Percentiles rank a stretch among this genome's conserved stretches.
These are phyloP conservation scores for Trametes villosa DNA, from an alignment of 768 basidiomycete species.

Conservation along the genomic window DNA sequence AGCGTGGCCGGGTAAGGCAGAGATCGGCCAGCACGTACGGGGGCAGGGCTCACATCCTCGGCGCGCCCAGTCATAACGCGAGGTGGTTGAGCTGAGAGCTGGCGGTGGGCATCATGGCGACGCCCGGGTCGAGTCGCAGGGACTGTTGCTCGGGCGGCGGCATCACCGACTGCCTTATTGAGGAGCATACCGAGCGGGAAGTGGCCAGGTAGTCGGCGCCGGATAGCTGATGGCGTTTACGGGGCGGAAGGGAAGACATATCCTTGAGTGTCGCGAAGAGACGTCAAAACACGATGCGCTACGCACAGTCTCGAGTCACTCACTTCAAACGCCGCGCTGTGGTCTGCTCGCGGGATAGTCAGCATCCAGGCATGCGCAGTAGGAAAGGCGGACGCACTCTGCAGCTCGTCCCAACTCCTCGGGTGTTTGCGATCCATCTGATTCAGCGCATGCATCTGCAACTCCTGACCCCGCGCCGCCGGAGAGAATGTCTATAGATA, in stretches of 20 bases:
- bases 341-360: constrained; percentile 14
- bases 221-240: constrained; percentile 33
- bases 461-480: constrained; percentile 23
- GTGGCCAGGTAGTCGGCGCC: constrained; percentile 23
- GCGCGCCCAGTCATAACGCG: constrained; percentile 18
- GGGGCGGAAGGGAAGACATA: constrained; percentile 29
- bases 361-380: constrained; percentile 4
- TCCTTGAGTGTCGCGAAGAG: constrained; percentile 27
- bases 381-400: constrained; percentile 22
- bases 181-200: constrained; percentile 26
- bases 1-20: background rate
- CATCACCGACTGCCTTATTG: constrained; percentile 25
- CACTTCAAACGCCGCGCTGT: constrained; percentile 31
- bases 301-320: constrained; percentile 24
- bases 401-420: constrained; percentile 32
- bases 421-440: constrained; percentile 33
- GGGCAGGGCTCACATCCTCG: background rate
- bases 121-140: constrained; percentile 18
- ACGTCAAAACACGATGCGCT: constrained; percentile 15
- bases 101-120: constrained; percentile 17
- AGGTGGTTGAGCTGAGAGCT: constrained; percentile 20
- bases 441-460: constrained; percentile 29
- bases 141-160: constrained; percentile 12
- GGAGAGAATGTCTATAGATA: constrained; percentile 22
- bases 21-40: background rate